These are phyloP conservation scores for Rhodotorula paludigena DNA, from an alignment of 768 basidiomycete species.

Conservation along the genomic window DNA sequence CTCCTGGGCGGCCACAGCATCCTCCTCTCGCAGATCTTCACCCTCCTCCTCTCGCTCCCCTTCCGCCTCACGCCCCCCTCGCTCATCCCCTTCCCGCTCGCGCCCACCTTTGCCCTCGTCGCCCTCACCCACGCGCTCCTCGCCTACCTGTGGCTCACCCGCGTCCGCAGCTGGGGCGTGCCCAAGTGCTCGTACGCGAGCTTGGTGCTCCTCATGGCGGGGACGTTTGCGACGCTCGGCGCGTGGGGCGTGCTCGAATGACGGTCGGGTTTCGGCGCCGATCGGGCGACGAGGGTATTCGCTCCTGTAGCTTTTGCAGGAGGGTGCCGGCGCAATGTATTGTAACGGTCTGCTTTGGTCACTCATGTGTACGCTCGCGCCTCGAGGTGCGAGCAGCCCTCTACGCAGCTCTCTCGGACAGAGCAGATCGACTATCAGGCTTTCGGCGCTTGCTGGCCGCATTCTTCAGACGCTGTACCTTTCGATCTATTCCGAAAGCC, in stretches of 20 bases:
- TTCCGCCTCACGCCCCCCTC: conserved; percentile 40
- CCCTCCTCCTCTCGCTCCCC: conserved; percentile 40
- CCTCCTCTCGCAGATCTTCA: conserved; percentile 39
- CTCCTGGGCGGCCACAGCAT: conserved; percentile 16
- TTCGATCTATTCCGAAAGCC: too few species aligned
- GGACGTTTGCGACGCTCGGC: conserved; percentile 20
- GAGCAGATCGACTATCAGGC: too few species aligned
- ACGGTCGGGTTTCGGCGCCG: too few species aligned
- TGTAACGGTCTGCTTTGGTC: too few species aligned
- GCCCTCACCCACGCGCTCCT: conserved; percentile 27
- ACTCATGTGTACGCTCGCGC: too few species aligned
- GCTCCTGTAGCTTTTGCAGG: too few species aligned
- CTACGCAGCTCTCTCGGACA: too few species aligned
- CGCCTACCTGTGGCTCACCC: conserved; percentile 23
- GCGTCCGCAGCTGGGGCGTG: conserved; percentile 27
- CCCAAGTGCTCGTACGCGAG: conserved; percentile 33
- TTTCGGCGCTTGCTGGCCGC: too few species aligned
- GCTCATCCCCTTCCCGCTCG: conserved; percentile 32
- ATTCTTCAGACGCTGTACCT: too few species aligned
- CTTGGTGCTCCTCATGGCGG: conserved; percentile 1
- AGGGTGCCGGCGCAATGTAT: too few species aligned
- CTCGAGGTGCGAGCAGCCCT: too few species aligned
- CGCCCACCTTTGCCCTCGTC: conserved; percentile 29
- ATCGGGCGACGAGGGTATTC: too few species aligned
- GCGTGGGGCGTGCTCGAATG: conserved; percentile 34